These are phyloP conservation scores for Escallonia herrerae DNA, from an alignment of 129 eudicot genomes.

Conservation along the genomic window DNA sequence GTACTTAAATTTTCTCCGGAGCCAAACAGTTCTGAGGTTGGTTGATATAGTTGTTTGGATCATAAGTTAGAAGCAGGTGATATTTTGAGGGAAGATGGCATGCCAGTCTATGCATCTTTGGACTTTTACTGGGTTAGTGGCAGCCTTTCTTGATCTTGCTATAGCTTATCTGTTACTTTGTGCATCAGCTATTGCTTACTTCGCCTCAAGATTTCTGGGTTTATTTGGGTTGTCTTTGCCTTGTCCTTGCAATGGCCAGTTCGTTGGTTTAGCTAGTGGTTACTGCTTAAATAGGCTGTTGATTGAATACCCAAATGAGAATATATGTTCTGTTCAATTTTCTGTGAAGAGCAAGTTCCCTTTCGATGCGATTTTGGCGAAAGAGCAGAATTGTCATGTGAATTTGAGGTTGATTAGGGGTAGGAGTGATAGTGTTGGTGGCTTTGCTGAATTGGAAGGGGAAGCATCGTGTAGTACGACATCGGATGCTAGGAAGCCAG, in stretches of 20 bases:
- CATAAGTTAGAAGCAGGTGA: background rate
- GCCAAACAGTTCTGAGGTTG: background rate
- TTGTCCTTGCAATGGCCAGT: constrained; percentile 47
- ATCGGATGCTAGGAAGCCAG: constrained; percentile 35
- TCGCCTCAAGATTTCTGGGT: constrained; percentile 51
- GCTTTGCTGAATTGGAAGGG: constrained; percentile 40
- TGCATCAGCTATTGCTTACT: constrained; percentile 56
- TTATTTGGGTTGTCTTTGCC: constrained; percentile 68
- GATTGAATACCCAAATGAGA: constrained; percentile 57
- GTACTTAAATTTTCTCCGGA: background rate
- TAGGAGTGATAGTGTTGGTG: constrained; percentile 6
- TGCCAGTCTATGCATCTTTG: constrained; percentile 49
- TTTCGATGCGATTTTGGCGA: constrained; percentile 35
- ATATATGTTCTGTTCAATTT: constrained; percentile 42
- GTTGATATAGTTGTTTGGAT: background rate
- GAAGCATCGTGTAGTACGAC: constrained; percentile 69
- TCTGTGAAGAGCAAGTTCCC: constrained; percentile 67
- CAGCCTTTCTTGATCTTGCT: constrained; percentile 85
- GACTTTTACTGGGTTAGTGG: constrained; percentile 62
- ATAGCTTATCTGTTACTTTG: constrained; percentile 75
- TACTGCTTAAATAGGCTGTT: constrained; percentile 42
- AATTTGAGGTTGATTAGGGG: constrained; percentile 21
- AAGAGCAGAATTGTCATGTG: constrained; percentile 10
- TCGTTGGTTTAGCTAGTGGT: constrained; percentile 24
- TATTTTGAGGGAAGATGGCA: constrained; percentile 35